Conservation (phyloP, 805 yeast species). For the Hemisphaericaspora nanyangensis region DNA sequence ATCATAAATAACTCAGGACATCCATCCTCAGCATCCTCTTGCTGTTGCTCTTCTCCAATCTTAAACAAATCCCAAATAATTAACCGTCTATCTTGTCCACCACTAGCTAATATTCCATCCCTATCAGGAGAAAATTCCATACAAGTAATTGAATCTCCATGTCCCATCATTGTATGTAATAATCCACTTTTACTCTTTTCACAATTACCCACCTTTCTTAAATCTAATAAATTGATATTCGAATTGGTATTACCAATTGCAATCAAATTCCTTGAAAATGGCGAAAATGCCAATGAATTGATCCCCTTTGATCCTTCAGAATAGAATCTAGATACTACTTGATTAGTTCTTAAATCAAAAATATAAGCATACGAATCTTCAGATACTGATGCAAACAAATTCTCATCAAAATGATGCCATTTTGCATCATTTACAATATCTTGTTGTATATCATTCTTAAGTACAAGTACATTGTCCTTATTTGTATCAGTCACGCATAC, state of each 20-base stretch:
- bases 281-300: constrained; percentile 65
- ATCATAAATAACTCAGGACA: constrained; percentile 85
- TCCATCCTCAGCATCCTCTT: constrained; percentile 89
- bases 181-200: constrained; percentile 20
- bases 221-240: constrained; percentile 61
- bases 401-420: constrained; percentile 56
- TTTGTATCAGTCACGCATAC: constrained; percentile 58
- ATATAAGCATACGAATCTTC: constrained; percentile 59
- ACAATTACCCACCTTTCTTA: constrained; percentile 38
- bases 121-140: constrained; percentile 74
- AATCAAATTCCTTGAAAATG: constrained; percentile 52
- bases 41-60: constrained; percentile 81
- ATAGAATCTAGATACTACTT: constrained; percentile 23
- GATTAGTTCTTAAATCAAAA: constrained; percentile 47
- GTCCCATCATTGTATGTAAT: constrained; percentile 77
- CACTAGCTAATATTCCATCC: constrained; percentile 76
- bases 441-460: constrained; percentile 30
- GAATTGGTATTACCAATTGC: constrained; percentile 72
- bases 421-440: constrained; percentile 73
- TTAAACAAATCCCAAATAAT: constrained; percentile 76
- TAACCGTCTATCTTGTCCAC: constrained; percentile 72
- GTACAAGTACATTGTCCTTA: constrained; percentile 8
- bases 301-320: constrained; percentile 38
- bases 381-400: constrained; percentile 65
- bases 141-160: constrained; percentile 65